Percentiles rank a stretch among this genome's conserved stretches.
Evolutionary conservation across 495 filamentous ascomycete species (phyloP).

Genomic region (Penicillium macrosclerotiorum): DNA sequence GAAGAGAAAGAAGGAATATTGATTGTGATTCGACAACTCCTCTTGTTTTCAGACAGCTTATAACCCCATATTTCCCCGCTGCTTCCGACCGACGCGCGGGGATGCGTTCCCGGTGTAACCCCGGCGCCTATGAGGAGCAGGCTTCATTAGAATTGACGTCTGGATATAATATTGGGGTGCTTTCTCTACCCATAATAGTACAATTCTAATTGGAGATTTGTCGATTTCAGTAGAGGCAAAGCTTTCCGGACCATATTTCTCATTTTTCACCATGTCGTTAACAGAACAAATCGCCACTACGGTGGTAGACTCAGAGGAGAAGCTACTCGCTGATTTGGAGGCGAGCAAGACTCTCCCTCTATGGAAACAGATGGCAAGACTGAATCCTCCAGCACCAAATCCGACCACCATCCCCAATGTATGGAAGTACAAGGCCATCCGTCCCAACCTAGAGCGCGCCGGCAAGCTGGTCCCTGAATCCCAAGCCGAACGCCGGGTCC

Average conservation of each 20-base stretch:
- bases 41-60: not conserved
- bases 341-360: constrained; percentile 29
- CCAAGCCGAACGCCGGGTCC: constrained; percentile 46
- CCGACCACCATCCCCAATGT: constrained; percentile 35
- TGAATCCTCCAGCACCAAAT: constrained; percentile 44
- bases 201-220: not conserved
- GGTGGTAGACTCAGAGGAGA: constrained; percentile 22
- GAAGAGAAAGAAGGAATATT: not conserved
- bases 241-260: not conserved
- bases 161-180: not conserved
- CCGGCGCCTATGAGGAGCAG: not conserved
- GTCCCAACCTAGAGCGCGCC: constrained; percentile 38
- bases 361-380: constrained; percentile 45
- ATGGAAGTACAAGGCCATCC: constrained; percentile 42
- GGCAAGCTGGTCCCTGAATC: constrained; percentile 39
- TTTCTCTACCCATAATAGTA: not conserved
- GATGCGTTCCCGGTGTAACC: constrained; percentile 4
- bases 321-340: constrained; percentile 22
- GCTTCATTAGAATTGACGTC: not conserved
- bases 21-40: not conserved
- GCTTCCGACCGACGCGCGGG: not conserved
- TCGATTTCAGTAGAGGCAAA: too few relatives aligned
- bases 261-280: not conserved
- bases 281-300: not conserved
- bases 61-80: constrained; percentile 2